phyloP scores from a whole-genome alignment of 2,329 filamentous ascomycete species.

The Chrysosphaeria jannelii region DNA sequence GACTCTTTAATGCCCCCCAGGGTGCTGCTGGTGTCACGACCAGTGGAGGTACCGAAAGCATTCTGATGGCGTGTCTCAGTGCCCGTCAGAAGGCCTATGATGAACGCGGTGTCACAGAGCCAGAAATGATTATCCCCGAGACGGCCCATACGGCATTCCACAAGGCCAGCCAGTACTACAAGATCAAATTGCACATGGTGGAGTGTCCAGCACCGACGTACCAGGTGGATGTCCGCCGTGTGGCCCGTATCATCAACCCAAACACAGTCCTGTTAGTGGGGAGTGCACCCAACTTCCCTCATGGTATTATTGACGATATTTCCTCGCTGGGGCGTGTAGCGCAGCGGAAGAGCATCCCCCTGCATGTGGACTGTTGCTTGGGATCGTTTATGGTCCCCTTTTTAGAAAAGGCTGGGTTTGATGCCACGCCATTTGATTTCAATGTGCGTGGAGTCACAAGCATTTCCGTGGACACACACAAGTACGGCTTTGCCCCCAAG shows the following conservation, averaged over 20 bases:
- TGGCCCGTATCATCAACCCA: slow-evolving; percentile 65
- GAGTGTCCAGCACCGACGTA: slow-evolving; percentile 60
- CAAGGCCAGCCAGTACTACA: slow-evolving; percentile 87
- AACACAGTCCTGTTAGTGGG: slow-evolving; percentile 88
- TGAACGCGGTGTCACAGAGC: slow-evolving; percentile 69
- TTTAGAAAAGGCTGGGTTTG: slow-evolving; percentile 79
- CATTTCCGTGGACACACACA: slow-evolving; percentile 93
- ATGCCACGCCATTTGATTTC: slow-evolving; percentile 74
- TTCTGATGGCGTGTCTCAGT: slow-evolving; percentile 77
- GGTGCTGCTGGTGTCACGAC: slow-evolving; percentile 70
- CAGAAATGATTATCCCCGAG: slow-evolving; percentile 88
- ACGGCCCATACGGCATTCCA: slow-evolving; percentile 91
- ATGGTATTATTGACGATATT: slow-evolving; percentile 95
- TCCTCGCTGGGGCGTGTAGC: slow-evolving; percentile 58
- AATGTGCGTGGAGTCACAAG: slow-evolving; percentile 76
- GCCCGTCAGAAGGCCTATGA: slow-evolving; percentile 67
- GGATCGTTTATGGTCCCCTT: slow-evolving; percentile 86
- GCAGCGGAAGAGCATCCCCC: slow-evolving; percentile 44
- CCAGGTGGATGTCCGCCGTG: slow-evolving; percentile 51
- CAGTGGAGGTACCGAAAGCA: slow-evolving; percentile 82
- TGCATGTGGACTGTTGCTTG: slow-evolving; percentile 94
- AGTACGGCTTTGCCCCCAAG: slow-evolving; percentile 96
- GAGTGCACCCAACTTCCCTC: slow-evolving; percentile 88
- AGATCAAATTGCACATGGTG: slow-evolving; percentile 79
- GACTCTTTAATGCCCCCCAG: slow-evolving; percentile 69